A percentile compares a stretch with the other conserved stretches of the same genome.
These are phyloP conservation scores for Cyberlindnera japonica DNA, from an alignment of 805 yeast genomes.

Conservation along the genomic window DNA sequence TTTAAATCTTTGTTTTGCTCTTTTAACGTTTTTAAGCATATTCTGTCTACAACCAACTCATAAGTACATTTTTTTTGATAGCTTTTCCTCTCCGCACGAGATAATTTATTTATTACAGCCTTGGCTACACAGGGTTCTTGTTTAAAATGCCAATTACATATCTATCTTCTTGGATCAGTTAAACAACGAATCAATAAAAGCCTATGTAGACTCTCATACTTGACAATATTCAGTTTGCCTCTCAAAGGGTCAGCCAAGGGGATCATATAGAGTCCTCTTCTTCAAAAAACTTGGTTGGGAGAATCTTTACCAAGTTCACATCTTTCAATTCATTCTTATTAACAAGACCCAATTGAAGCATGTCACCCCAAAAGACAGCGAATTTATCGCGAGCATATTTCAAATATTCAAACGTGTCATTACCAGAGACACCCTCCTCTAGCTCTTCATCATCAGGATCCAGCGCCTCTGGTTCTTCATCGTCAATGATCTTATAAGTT, in stretches of 20 bases:
- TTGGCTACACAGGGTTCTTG: too few relatives aligned
- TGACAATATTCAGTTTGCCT: too few relatives aligned
- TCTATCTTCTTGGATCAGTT: too few relatives aligned
- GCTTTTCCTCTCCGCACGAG: too few relatives aligned
- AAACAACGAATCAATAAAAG: too few relatives aligned
- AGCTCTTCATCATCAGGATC: conserved; percentile 23
- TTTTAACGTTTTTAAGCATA: too few relatives aligned
- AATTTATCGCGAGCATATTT: conserved; percentile 74
- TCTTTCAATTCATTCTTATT: conserved; percentile 30
- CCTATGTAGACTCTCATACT: too few relatives aligned
- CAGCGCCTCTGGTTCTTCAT: conserved; percentile 25
- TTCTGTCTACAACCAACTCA: too few relatives aligned
- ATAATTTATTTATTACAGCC: too few relatives aligned
- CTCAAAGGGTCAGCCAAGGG: too few relatives aligned
- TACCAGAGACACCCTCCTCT: conserved; percentile 30
- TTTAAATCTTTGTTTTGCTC: neutral
- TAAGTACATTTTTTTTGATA: too few relatives aligned
- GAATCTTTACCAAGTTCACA: conserved; percentile 36
- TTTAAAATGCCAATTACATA: too few relatives aligned
- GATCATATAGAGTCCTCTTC: neutral
- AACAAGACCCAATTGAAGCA: conserved; percentile 55
- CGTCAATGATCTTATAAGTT: conserved; percentile 35
- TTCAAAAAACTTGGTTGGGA: conserved; percentile 22
- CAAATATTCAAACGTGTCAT: conserved; percentile 74
- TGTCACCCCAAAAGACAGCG: conserved; percentile 69